Evolutionary conservation across 495 filamentous ascomycete genomes (phyloP).

Genomic region (Penicillium canescens): DNA sequence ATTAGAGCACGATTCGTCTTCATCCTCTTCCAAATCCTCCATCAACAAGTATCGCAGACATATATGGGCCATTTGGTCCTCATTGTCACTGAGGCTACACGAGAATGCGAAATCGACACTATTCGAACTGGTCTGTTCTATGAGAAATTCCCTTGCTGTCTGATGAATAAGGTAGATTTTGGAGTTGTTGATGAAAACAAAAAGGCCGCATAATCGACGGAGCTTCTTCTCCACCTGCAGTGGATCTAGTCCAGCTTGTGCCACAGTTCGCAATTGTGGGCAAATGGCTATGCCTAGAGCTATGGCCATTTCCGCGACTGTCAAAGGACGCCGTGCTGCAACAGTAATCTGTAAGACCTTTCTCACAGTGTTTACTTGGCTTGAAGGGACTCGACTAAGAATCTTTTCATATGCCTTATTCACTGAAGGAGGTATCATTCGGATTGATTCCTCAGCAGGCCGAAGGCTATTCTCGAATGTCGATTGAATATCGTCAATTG

Average conservation of each 20-base stretch:
- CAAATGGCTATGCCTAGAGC: constrained; percentile 29
- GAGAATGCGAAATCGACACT: too few relatives aligned
- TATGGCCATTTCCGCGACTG: constrained; percentile 36
- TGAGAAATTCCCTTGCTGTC: constrained; percentile 35
- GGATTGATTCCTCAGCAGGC: constrained; percentile 13
- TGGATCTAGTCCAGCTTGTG: constrained; percentile 24
- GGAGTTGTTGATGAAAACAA: constrained; percentile 37
- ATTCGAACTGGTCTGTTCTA: too few relatives aligned
- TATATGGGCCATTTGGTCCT: constrained; percentile 18
- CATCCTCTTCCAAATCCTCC: constrained; percentile 14
- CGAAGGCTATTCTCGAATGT: constrained; percentile 21
- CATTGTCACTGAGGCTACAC: constrained; percentile 8
- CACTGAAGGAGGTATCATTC: constrained; percentile 20
- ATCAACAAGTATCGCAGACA: constrained; percentile 26
- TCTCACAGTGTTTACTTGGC: constrained; percentile 10
- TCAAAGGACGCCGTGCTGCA: constrained; percentile 35
- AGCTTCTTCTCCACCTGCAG: constrained; percentile 20
- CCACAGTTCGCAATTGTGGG: constrained; percentile 12
- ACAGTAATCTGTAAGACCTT: constrained; percentile 39
- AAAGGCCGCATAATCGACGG: constrained; percentile 36
- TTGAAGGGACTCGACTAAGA: constrained; percentile 18
- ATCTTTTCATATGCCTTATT: constrained; percentile 30
- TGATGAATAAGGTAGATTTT: constrained; percentile 39
- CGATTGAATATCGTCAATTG: constrained; percentile 20
- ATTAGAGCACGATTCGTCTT: constrained; percentile 29